Evolutionary conservation across 2,329 filamentous ascomycete species (phyloP).

Genomic region (Helotiales sp.): DNA sequence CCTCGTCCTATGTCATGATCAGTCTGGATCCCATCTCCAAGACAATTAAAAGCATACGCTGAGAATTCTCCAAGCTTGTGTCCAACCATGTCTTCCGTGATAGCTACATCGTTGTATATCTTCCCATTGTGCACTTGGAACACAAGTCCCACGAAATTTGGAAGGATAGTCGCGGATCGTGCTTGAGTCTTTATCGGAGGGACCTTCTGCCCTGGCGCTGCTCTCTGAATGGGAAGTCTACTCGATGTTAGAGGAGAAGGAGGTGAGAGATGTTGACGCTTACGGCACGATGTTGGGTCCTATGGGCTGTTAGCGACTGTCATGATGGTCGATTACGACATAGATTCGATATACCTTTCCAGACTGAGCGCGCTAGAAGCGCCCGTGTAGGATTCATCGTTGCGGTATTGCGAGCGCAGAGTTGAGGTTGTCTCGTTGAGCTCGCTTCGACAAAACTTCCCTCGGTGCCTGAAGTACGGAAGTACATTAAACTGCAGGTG

Average conservation of each 20-base stretch:
- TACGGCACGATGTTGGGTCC: conserved; percentile 76
- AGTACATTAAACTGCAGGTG: too few relatives aligned
- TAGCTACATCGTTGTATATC: conserved; percentile 68
- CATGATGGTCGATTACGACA: not conserved
- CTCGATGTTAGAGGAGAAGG: conserved; percentile 42
- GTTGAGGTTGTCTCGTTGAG: conserved; percentile 4
- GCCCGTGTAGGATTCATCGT: conserved; percentile 65
- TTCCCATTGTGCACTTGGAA: conserved; percentile 79
- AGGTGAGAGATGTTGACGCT: conserved; percentile 40
- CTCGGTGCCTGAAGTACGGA: not conserved
- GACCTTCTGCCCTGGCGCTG: conserved; percentile 56
- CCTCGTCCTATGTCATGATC: conserved; percentile 58
- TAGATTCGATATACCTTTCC: conserved; percentile 65
- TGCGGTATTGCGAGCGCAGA: conserved; percentile 1
- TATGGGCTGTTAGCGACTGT: conserved; percentile 45
- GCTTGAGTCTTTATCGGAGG: conserved; percentile 72
- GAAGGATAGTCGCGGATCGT: conserved; percentile 72
- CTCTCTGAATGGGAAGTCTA: conserved; percentile 57
- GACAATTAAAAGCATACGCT: conserved; percentile 55
- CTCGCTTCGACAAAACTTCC: conserved; percentile 18
- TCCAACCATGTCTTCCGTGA: conserved; percentile 80
- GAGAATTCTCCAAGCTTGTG: conserved; percentile 77
- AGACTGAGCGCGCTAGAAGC: conserved; percentile 68
- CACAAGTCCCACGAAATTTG: conserved; percentile 72
- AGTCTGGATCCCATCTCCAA: conserved; percentile 1